Percentiles rank a stretch among this genome's conserved stretches.
These are phyloP conservation scores for Lachancea nothofagi DNA, from an alignment of 805 yeast genomes.

Conservation along the genomic window DNA sequence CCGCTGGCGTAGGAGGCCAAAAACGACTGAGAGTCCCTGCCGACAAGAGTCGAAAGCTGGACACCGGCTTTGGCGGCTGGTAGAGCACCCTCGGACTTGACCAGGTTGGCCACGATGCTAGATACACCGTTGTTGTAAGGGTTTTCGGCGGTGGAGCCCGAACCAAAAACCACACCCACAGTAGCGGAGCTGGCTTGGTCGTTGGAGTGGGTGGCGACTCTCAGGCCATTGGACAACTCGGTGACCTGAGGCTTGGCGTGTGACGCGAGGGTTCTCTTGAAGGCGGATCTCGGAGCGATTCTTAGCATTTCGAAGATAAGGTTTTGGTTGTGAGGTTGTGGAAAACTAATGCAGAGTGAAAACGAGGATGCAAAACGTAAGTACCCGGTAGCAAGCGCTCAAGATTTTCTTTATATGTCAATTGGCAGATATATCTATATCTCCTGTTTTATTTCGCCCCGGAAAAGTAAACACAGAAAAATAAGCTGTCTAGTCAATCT, in stretches of 20 bases:
- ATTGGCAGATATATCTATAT: too few relatives aligned
- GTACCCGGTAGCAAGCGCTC: too few relatives aligned
- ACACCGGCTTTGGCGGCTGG: conserved; percentile 49
- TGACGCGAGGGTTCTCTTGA: conserved; percentile 25
- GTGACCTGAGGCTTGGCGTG: conserved; percentile 59
- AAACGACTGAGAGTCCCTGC: conserved; percentile 62
- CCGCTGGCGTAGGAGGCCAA: conserved; percentile 50
- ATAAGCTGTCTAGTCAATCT: too few relatives aligned
- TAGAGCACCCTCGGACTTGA: conserved; percentile 34
- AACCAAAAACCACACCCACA: conserved; percentile 65
- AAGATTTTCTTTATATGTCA: too few relatives aligned
- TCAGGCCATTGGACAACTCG: conserved; percentile 66
- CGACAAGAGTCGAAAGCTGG: conserved; percentile 45
- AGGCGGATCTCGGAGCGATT: conserved; percentile 19
- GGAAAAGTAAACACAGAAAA: too few relatives aligned
- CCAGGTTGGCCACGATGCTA: conserved; percentile 50
- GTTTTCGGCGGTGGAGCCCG: conserved; percentile 77
- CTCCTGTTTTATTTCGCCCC: too few relatives aligned
- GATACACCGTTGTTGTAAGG: conserved; percentile 80
- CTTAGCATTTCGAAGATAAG: conserved; percentile 24
- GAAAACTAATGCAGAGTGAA: too few relatives aligned
- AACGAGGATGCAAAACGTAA: too few relatives aligned
- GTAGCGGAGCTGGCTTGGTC: conserved; percentile 46
- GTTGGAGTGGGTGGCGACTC: conserved; percentile 64
- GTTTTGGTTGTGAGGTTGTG: neutral